Conservation (phyloP, 208 protist species). For the Crithidia expoeki region DNA sequence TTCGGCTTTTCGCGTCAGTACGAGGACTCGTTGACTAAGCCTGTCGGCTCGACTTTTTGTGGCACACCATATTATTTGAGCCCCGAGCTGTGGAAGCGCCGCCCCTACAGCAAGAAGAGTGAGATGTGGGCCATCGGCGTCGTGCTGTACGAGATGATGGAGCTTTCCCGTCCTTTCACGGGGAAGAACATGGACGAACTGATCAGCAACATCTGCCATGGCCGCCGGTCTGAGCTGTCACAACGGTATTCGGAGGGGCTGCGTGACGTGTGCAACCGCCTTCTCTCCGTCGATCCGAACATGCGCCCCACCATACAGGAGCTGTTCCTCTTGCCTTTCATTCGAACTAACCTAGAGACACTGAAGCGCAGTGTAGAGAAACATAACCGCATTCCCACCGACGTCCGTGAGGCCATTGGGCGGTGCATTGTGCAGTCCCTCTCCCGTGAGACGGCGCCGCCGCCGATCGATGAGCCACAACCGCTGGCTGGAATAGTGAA, state of each 20-base stretch:
- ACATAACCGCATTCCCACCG: slow-evolving; percentile 61
- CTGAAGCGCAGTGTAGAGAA: slow-evolving; percentile 76
- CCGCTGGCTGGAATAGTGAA: slow-evolving; percentile 49
- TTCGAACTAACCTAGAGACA: slow-evolving; percentile 63
- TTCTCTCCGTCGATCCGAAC: slow-evolving; percentile 66
- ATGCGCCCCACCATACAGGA: slow-evolving; percentile 62
- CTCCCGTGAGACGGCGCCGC: slow-evolving; percentile 31
- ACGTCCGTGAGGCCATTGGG: slow-evolving; percentile 67
- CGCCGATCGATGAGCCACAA: slow-evolving; percentile 33
- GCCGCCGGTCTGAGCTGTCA: slow-evolving; percentile 52
- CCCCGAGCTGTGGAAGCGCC: slow-evolving; percentile 91
- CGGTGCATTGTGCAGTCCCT: slow-evolving; percentile 65
- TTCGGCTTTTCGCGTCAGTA: slow-evolving; percentile 89
- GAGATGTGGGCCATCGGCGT: slow-evolving; percentile 94
- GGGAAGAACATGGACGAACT: slow-evolving; percentile 86
- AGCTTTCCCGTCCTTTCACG: slow-evolving; percentile 79
- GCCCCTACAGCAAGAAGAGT: slow-evolving; percentile 93
- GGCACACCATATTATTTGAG: slow-evolving; percentile 93
- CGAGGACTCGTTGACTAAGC: slow-evolving; percentile 84
- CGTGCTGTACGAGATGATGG: slow-evolving; percentile 88
- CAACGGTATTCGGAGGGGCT: slow-evolving; percentile 53
- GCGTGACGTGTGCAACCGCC: slow-evolving; percentile 54
- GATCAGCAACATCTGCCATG: slow-evolving; percentile 82
- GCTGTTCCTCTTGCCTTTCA: slow-evolving; percentile 74
- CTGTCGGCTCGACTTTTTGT: slow-evolving; percentile 85